Conservation (phyloP, 2,329 filamentous ascomycete species). For the Pyrenophora teres region DNA sequence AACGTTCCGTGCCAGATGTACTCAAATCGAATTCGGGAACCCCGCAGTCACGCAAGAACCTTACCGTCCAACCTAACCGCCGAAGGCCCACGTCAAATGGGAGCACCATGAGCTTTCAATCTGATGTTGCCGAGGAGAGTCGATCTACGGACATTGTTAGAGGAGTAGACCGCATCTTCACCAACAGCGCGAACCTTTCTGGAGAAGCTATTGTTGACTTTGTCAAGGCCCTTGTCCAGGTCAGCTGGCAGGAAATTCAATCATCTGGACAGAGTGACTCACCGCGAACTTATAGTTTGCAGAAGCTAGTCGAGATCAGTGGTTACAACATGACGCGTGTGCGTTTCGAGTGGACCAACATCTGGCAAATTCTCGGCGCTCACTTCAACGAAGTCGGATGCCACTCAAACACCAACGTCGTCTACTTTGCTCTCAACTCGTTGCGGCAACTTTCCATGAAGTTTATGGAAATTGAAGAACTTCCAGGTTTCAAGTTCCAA, state of each 20-base stretch:
- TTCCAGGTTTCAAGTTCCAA: slow-evolving; percentile 99
- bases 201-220: slow-evolving; percentile 96
- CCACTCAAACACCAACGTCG: slow-evolving; percentile 93
- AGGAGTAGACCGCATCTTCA: slow-evolving; percentile 93
- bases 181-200: slow-evolving; percentile 89
- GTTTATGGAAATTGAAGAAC: slow-evolving; percentile 97
- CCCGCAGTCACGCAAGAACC: slow-evolving; percentile 66
- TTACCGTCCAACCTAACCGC: slow-evolving; percentile 62
- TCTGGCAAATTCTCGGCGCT: slow-evolving; percentile 96
- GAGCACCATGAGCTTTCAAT: slow-evolving; percentile 59
- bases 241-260: slow-evolving; percentile 99
- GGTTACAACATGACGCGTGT: slow-evolving; percentile 99
- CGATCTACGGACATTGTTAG: slow-evolving; percentile 92
- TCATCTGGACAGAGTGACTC: slow-evolving; percentile 95
- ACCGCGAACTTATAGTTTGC: slow-evolving; percentile 92
- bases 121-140: slow-evolving; percentile 88
- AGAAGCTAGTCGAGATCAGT: slow-evolving; percentile 98
- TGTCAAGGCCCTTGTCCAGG: slow-evolving; percentile 86
- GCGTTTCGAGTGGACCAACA: slow-evolving; percentile 96
- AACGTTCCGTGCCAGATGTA: slow-evolving; percentile 88
- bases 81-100: slow-evolving; percentile 54
- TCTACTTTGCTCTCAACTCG: slow-evolving; percentile 96
- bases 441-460: slow-evolving; percentile 95
- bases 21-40: slow-evolving; percentile 70
- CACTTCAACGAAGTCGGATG: slow-evolving; percentile 99